Conservation (phyloP, 2,329 filamentous ascomycete species). For the Rosellinia necatrix region DNA sequence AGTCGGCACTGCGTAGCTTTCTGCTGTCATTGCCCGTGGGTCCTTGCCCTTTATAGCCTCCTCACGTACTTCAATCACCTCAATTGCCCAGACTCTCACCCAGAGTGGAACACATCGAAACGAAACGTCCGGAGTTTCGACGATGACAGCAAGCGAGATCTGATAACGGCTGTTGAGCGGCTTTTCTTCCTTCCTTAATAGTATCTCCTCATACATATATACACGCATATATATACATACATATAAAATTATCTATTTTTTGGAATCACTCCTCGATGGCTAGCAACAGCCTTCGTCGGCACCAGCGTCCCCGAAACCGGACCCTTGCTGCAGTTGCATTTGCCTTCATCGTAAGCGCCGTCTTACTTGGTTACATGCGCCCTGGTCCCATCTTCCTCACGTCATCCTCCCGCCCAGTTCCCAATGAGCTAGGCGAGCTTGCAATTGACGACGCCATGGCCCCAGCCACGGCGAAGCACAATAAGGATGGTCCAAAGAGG, state of each 20-base stretch:
- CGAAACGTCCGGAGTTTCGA: too few species aligned
- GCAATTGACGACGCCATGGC: neutral
- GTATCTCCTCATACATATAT: neutral
- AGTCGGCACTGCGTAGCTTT: too few species aligned
- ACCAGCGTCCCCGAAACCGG: slow-evolving; percentile 10
- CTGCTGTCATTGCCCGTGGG: too few species aligned
- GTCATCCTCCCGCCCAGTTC: neutral
- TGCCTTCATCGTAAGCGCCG: slow-evolving; percentile 9
- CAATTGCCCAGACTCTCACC: too few species aligned
- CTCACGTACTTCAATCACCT: too few species aligned
- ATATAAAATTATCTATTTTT: neutral
- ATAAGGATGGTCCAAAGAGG: neutral
- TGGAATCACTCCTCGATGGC: slow-evolving; percentile 15
- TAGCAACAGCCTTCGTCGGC: neutral
- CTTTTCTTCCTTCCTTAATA: neutral
- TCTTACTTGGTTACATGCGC: slow-evolving; percentile 12
- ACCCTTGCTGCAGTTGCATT: slow-evolving; percentile 8
- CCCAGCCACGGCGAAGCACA: neutral
- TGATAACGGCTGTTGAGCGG: neutral
- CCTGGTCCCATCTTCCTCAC: neutral
- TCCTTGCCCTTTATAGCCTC: too few species aligned
- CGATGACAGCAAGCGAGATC: neutral
- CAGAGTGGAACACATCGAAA: too few species aligned
- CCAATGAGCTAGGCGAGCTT: neutral
- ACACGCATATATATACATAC: neutral